Evolutionary conservation across 345 rosid genomes (phyloP).

Genomic region (Citrus maxima): DNA sequence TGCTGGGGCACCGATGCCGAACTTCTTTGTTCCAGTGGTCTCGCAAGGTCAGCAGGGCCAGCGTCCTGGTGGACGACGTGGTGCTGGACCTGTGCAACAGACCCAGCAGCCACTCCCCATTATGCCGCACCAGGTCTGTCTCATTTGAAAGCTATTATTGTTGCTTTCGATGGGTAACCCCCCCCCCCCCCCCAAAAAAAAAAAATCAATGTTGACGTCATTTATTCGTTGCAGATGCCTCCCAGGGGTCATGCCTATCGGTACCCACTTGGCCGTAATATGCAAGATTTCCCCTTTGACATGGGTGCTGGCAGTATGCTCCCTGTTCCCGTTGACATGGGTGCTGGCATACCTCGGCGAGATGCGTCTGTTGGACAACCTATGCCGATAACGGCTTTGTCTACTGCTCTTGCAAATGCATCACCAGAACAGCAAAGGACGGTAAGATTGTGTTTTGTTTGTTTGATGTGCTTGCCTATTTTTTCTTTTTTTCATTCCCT

Average conservation of each 20-base stretch:
- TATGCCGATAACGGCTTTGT: conserved; percentile 57
- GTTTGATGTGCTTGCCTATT: neutral
- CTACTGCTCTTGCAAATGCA: conserved; percentile 71
- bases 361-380: conserved; percentile 47
- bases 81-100: conserved; percentile 55
- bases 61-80: conserved; percentile 64
- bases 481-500: neutral
- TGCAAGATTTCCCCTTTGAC: conserved; percentile 42
- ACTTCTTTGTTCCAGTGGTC: conserved; percentile 62
- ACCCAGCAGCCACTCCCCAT: conserved; percentile 56
- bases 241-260: conserved; percentile 75
- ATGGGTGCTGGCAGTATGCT: conserved; percentile 56
- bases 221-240: conserved; percentile 39
- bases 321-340: conserved; percentile 58
- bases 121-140: conserved; percentile 58
- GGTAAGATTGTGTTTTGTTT: conserved; percentile 28
- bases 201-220: neutral
- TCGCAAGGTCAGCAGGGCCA: conserved; percentile 66
- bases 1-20: conserved; percentile 64
- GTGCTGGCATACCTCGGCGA: conserved; percentile 50
- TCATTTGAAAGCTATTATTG: neutral
- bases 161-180: neutral
- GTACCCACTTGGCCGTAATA: conserved; percentile 57
- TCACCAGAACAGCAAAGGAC: conserved; percentile 71
- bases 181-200: neutral